Evolutionary conservation across 108 stramenopile genomes (phyloP), one percentile per base, ranked within the genome.

Genomic region (Aurantiochytrium sp.): DNA sequence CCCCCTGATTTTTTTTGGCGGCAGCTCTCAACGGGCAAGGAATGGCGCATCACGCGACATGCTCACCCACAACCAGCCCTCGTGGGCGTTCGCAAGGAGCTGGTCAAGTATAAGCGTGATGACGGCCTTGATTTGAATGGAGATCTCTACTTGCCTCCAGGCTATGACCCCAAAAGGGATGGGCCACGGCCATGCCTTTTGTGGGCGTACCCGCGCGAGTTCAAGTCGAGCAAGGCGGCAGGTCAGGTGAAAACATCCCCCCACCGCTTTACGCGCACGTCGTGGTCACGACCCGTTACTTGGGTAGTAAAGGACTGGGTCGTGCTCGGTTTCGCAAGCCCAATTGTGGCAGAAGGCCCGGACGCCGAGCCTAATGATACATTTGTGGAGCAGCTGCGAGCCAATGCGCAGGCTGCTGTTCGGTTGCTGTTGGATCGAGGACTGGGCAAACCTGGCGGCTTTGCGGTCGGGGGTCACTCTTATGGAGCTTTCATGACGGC

Each of bases 401-500:
- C 91, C 43, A 91, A 92, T n/a, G 92, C 93, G 44, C 92, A 91
- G 42, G 92, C 93, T 44, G 93, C 93, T 14, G 93, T 93, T 5
- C 88, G 91, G 5, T 91, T 91, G n/a, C 91, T 88, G 8, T 87
- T 90, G 16, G 88, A 91, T 16, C 92, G 92, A 25, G 92, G 92
- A 5, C 60, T 92, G 51, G 92, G 93, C 55, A 92, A 93, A 58
- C 91, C 91, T 5, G 91, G 88, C 44, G 91, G 92, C 21, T 93
- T 92, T 76, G 93, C 93, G 10, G 93, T 93, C 69, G 93, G 93
- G 57, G 93, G 93, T 5, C 93, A 93, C 53, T 92, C 92, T 5
- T 93, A 93, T 45, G 93, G 93, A 12, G 89, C 92, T 5, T 93
- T 93, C 72, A 93, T 93, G 93, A 93, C 93, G 5, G 89, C 93